Evolutionary conservation across 768 basidiomycete species (phyloP).

Genomic region (Lentinus tigrinus): DNA sequence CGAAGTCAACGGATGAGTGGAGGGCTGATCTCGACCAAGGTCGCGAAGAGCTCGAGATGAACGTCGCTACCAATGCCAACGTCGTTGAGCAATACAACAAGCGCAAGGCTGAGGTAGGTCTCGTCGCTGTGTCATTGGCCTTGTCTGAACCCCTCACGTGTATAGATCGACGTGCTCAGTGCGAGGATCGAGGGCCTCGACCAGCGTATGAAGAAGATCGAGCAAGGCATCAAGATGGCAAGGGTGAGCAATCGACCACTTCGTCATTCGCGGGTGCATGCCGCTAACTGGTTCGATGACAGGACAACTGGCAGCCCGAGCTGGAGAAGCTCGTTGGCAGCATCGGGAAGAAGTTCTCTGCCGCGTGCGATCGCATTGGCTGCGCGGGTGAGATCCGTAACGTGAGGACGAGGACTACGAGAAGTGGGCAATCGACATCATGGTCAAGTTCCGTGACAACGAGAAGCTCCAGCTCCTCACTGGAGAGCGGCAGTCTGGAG

Average conservation of each 20-base stretch:
- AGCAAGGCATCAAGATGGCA: constrained; percentile 60
- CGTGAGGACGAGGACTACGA: constrained; percentile 82
- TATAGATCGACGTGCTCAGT: constrained; percentile 64
- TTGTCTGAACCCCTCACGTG: not conserved
- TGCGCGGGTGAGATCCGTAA: constrained; percentile 86
- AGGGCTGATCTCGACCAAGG: constrained; percentile 60
- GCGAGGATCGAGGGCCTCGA: constrained; percentile 54
- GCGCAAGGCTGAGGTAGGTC: constrained; percentile 67
- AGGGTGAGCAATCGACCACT: constrained; percentile 44
- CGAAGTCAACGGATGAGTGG: constrained; percentile 56
- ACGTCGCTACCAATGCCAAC: constrained; percentile 66
- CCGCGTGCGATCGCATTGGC: constrained; percentile 88
- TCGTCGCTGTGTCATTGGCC: not conserved
- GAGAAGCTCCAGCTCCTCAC: constrained; percentile 87
- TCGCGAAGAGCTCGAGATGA: constrained; percentile 68
- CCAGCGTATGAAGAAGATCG: constrained; percentile 48
- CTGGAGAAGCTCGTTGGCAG: constrained; percentile 71
- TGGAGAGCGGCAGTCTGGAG: constrained; percentile 90
- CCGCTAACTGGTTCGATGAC: constrained; percentile 2
- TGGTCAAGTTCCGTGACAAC: constrained; percentile 91
- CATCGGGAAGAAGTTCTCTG: constrained; percentile 84
- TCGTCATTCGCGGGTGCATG: not conserved
- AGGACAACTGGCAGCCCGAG: constrained; percentile 89
- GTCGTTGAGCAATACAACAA: constrained; percentile 82
- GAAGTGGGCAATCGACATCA: constrained; percentile 95